Evolutionary conservation across 2,329 filamentous ascomycete genomes (phyloP), one percentile per base, ranked within the genome.

Genomic region (Calonectria fujianensis): DNA sequence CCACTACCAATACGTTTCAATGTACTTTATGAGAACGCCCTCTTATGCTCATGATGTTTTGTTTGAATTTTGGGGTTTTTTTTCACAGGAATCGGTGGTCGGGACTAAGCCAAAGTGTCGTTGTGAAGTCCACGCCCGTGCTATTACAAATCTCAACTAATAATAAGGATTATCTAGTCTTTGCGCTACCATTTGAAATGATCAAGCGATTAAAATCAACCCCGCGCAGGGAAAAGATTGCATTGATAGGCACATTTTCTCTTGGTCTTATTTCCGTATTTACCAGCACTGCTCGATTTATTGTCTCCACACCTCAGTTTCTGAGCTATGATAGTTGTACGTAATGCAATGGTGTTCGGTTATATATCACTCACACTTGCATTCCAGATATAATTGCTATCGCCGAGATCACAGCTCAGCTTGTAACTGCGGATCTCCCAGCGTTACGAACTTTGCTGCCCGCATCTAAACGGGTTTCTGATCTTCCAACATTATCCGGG

Each of bases 141-240:
- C 8, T 13, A 10, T 27, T 27, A 6, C 6, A n/a, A 8, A 20
- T 20, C 9, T 10, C 18, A 13, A 45, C 51, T 54, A 31, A 54
- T 18, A 31, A 24, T 20, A 8, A 54, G 10, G 37, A 11, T 64
- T 8, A 18, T n/a, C 31, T 5, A 64, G 59, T 64, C 35, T 64
- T 64, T 20, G 37, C 37, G 10, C 37, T 64, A 6, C 59, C 59
- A 20, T 45, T 64, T 31, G 37, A 37, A 64, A 64, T 64, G 18
- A 16, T 64, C 3, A 32, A 35, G 20, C 24, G 14, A 45, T 9
- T 64, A 29, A 64, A 64, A 31, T 16, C 35, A 10, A 18, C 27
- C 5, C 59, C 59, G 45, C 20, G 3, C 7, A 27, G n/a, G n/a
- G 59, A 64, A 18, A 64, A 64, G 13, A 45, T 39, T 6, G 59